Evolutionary conservation across 495 filamentous ascomycete species (phyloP), one percentile per base, ranked within the genome.

Genomic region (Talaromyces liani): DNA sequence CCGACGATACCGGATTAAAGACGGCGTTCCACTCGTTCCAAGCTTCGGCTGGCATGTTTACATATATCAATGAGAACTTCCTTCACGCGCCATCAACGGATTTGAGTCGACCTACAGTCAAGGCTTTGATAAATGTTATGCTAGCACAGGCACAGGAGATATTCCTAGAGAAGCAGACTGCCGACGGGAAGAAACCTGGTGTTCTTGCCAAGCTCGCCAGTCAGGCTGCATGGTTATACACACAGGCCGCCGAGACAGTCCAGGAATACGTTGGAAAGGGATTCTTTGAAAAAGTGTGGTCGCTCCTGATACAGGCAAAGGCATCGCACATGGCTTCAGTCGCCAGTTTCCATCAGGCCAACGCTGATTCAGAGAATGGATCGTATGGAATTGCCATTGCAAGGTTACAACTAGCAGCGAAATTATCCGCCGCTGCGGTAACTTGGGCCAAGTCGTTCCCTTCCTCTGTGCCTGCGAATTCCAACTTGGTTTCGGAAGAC

Each of bases 31-130:
- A 98, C 75, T 98, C 94, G 22, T 98, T 98, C 80, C 94, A 98
- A 73, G 94, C 94, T 36, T 89, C 93, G 25, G 94, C 94, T 10
- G 94, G 94, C 73, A 98, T 98, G 94, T 98, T 98, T 75, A 97
- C 92, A 20, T 98, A 98, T 69, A 98, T 98, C 79, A 98, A 98
- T 74, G 93, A 98, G 77, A 98, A 98, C 76, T 98, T 98, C 75
- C 79, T 97, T 47, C 95, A 98, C 70, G 94, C 94, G 36, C 94
- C 94, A 3, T 97, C 92, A 9, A 94, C 90, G 27, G 94, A 98
- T 70, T 77, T 98, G 36, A 97, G 93, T 72, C 82, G 93, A 64
- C 92, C 98, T 16, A 98, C 94, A 3, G 91, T 98, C 64, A 97
- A 96, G 76, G 92, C 92, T 1, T 73, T 98, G 64, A 98, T 98